Percentiles rank a stretch among this genome's conserved stretches.
phyloP scores from a whole-genome alignment of 148 eudicot species.

The Camellia japonica region DNA sequence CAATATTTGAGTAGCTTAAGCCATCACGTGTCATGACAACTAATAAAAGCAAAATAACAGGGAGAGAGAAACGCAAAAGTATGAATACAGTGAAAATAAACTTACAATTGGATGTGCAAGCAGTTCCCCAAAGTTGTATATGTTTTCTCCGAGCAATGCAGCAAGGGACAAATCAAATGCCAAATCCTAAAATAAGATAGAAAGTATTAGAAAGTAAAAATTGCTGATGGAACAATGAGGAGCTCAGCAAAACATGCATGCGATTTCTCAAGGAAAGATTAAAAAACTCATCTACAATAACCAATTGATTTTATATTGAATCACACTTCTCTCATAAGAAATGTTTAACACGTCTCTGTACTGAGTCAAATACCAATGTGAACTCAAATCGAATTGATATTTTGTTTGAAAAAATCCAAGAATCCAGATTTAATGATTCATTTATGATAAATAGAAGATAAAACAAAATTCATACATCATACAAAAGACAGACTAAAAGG shows the following conservation, averaged over 20 bases:
- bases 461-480: no score
- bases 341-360: neutral
- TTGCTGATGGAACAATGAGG: neutral
- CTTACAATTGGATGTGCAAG: conserved; percentile 99
- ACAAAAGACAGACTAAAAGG: neutral
- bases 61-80: neutral
- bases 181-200: conserved; percentile 56
- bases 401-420: no score
- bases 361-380: neutral
- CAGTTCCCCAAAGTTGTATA: conserved; percentile 96
- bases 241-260: conserved; percentile 16
- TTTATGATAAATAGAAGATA: no score
- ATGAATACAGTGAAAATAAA: neutral
- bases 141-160: conserved; percentile 89
- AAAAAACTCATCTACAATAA: neutral
- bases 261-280: conserved; percentile 8
- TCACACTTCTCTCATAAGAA: neutral
- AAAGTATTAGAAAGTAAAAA: conserved; percentile 15
- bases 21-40: neutral
- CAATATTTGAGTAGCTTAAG: neutral
- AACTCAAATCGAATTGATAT: neutral
- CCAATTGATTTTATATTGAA: neutral
- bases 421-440: no score
- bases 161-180: conserved; percentile 89
- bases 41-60: neutral